Evolutionary conservation across 768 basidiomycete species (phyloP), one percentile per base, ranked within the genome.

Genomic region (Floccularia luteovirens): DNA sequence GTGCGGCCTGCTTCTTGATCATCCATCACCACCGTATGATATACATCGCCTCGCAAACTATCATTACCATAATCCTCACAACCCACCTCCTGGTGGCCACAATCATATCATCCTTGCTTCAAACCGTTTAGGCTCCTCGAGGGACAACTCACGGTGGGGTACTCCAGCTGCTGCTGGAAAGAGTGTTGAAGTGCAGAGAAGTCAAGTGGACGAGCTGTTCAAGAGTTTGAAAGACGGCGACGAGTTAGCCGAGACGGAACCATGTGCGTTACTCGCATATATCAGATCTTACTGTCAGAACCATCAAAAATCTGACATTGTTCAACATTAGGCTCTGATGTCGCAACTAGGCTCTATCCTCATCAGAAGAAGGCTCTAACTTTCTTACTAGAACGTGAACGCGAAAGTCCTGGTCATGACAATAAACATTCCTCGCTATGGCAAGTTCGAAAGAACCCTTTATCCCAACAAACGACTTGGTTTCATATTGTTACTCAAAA

Each of bases 351-450:
- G 34, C 68, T 99, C 5, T 99, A 98, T 62, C 90, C 94, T 14
- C 96, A 99, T 69, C 96, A 99, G 64, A 94, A 92, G 64, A 94
- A 94, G 60, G 96, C 94, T 17, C 70, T 99, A 14, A 91, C 94
- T 1, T 99, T 99, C 62, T 68, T 99, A 36, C 70, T 97, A 14
- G 90, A 96, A 53, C 77, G 96, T 56, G 82, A 87, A 58, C 72
- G 78, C 45, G 87, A 90, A 60, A 70, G 63, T 45, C 56, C 61
- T 24, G 67, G 69, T 25, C 50, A 61, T 31, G 71, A 76, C 60
- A 87, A 84, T 48, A 72, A 61, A 45, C 75, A 71, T 50, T 78
- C 81, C 11, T 28, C 85, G 5, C 58, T 90, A 28, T 90, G 87
- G 86, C 79, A 85, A 45, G 52, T 56, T 41, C 64, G 77, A 34